Evolutionary conservation across 2,329 filamentous ascomycete genomes (phyloP).

Genomic region (Akanthomyces muscarius): DNA sequence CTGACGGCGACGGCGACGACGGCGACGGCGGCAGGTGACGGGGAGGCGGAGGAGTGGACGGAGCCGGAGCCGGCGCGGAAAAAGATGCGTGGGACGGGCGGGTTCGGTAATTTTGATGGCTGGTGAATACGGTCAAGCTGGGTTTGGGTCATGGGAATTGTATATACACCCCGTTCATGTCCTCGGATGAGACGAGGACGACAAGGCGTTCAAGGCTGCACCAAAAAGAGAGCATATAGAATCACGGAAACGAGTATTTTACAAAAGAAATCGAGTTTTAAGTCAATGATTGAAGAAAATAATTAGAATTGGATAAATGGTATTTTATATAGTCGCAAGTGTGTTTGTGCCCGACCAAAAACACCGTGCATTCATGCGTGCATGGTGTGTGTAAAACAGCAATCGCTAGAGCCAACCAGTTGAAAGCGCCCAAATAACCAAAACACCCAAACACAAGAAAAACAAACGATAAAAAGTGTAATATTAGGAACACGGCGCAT

Average conservation of each 20-base stretch:
- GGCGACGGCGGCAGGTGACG: slow-evolving; percentile 44
- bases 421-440: background rate
- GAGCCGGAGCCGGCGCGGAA: slow-evolving; percentile 73
- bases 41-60: slow-evolving; percentile 51
- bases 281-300: too few relatives aligned
- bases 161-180: too few relatives aligned
- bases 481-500: background rate
- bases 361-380: background rate
- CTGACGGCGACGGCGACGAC: slow-evolving; percentile 54
- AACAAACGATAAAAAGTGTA: background rate
- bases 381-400: background rate
- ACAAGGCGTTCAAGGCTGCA: too few relatives aligned
- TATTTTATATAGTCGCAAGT: background rate
- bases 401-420: background rate
- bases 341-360: background rate
- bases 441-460: background rate
- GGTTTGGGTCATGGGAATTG: too few relatives aligned
- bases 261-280: too few relatives aligned
- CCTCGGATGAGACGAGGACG: too few relatives aligned
- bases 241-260: too few relatives aligned
- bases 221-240: too few relatives aligned
- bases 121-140: slow-evolving; percentile 54
- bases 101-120: slow-evolving; percentile 91
- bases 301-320: too few relatives aligned
- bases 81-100: slow-evolving; percentile 66